Evolutionary conservation across 2,329 filamentous ascomycete species (phyloP).

Genomic region (Albifimbria verrucaria): DNA sequence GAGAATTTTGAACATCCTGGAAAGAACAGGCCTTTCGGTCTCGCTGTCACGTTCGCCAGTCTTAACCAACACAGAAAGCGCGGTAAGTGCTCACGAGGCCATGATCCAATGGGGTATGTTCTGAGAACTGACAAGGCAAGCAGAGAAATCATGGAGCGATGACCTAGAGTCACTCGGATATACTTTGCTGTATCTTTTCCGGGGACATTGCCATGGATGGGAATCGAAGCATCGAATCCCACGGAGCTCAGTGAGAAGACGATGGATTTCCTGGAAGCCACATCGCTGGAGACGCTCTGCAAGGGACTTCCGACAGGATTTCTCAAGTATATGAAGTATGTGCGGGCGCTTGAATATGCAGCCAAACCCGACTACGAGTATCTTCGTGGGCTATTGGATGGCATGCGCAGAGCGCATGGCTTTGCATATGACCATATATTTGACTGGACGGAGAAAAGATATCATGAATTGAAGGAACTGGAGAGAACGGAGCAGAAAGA

Average conservation of each 20-base stretch:
- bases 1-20: constrained; percentile 7
- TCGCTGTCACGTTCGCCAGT: constrained; percentile 16
- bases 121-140: constrained; percentile 1
- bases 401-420: constrained; percentile 66
- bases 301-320: constrained; percentile 74
- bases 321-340: constrained; percentile 74
- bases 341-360: constrained; percentile 67
- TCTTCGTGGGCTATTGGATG: constrained; percentile 72
- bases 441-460: constrained; percentile 59
- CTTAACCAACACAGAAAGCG: constrained; percentile 14
- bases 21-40: background rate
- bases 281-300: constrained; percentile 68
- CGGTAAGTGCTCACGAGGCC: constrained; percentile 11
- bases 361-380: constrained; percentile 76
- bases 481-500: background rate
- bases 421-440: constrained; percentile 78
- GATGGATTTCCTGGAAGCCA: constrained; percentile 31
- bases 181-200: constrained; percentile 74
- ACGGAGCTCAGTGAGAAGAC: constrained; percentile 57
- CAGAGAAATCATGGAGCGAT: constrained; percentile 69
- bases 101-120: background rate
- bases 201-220: constrained; percentile 73
- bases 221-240: constrained; percentile 67
- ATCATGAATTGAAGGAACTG: constrained; percentile 10
- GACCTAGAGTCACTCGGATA: constrained; percentile 75